Evolutionary conservation across 768 basidiomycete genomes (phyloP).

Genomic region (Suillus discolor): DNA sequence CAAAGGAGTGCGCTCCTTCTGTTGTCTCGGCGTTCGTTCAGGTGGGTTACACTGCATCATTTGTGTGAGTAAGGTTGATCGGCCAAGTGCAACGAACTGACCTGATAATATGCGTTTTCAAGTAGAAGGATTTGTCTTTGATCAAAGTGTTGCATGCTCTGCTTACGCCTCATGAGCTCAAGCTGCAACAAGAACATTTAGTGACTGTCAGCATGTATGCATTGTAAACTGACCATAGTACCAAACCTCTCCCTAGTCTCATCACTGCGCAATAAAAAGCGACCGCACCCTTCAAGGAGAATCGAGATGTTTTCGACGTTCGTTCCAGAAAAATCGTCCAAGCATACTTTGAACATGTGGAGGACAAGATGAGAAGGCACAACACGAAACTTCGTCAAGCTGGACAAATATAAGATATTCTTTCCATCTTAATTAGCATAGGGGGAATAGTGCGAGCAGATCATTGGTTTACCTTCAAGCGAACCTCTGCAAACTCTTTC

Average conservation of each 20-base stretch:
- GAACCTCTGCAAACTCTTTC: conserved; percentile 82
- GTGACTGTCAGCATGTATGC: neutral
- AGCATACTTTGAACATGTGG: conserved; percentile 95
- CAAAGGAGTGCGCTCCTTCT: conserved; percentile 83
- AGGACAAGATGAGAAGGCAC: conserved; percentile 91
- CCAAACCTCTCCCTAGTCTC: conserved; percentile 85
- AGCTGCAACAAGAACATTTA: conserved; percentile 49
- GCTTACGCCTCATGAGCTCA: conserved; percentile 94
- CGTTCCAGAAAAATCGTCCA: conserved; percentile 91
- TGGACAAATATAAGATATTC: conserved; percentile 89
- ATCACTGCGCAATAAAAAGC: conserved; percentile 86
- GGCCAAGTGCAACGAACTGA: conserved; percentile 30
- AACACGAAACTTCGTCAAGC: conserved; percentile 93
- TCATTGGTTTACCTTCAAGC: conserved; percentile 66
- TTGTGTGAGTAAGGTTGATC: conserved; percentile 11
- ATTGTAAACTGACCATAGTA: conserved; percentile 66
- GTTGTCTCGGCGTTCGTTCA: conserved; percentile 82
- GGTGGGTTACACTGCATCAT: conserved; percentile 88
- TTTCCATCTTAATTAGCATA: conserved; percentile 31
- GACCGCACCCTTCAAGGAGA: conserved; percentile 90
- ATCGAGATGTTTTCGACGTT: conserved; percentile 95
- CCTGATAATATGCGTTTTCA: conserved; percentile 99
- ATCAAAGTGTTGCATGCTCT: conserved; percentile 91
- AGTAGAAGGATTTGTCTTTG: conserved; percentile 85
- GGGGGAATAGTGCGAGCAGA: neutral